These are phyloP conservation scores for Trypanosomatidae sp. DNA, from an alignment of 208 protist species.

Conservation along the genomic window DNA sequence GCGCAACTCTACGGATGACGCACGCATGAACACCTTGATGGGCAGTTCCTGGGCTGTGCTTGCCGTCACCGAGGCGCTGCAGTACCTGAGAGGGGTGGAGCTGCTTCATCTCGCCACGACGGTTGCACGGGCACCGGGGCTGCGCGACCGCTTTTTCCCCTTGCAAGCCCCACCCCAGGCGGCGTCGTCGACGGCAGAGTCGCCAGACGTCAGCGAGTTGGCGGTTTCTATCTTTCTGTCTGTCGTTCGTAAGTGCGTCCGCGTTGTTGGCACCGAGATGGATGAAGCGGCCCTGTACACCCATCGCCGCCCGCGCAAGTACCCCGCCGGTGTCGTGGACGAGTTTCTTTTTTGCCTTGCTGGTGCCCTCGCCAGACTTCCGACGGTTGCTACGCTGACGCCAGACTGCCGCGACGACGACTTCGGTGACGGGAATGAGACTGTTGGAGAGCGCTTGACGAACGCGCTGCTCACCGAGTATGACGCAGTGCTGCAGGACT, in stretches of 20 bases:
- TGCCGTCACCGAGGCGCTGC: constrained; percentile 38
- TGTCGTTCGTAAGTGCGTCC: constrained; percentile 61
- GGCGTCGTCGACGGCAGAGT: not conserved
- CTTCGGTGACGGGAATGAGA: constrained; percentile 21
- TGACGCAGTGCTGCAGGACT: constrained; percentile 64
- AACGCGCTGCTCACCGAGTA: constrained; percentile 68
- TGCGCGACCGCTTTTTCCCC: constrained; percentile 39
- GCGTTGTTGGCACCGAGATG: constrained; percentile 59
- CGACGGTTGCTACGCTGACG: not conserved
- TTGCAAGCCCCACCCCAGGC: not conserved
- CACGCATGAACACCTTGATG: constrained; percentile 6
- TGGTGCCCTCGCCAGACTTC: constrained; percentile 35
- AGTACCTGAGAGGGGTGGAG: constrained; percentile 44
- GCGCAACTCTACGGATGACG: constrained; percentile 9
- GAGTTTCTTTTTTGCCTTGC: constrained; percentile 67
- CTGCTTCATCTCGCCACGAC: constrained; percentile 70
- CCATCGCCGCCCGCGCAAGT: constrained; percentile 31
- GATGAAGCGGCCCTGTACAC: constrained; percentile 61
- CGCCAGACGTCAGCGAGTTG: constrained; percentile 6
- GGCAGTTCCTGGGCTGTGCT: constrained; percentile 15
- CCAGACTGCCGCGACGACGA: not conserved
- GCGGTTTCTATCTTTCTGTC: constrained; percentile 22
- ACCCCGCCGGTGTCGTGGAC: constrained; percentile 61
- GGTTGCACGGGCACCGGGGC: constrained; percentile 37
- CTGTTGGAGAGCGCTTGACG: constrained; percentile 47